Evolutionary conservation across 129 eudicot species (phyloP), one percentile per base, ranked within the genome.

Genomic region (Ambrosia artemisiifolia): DNA sequence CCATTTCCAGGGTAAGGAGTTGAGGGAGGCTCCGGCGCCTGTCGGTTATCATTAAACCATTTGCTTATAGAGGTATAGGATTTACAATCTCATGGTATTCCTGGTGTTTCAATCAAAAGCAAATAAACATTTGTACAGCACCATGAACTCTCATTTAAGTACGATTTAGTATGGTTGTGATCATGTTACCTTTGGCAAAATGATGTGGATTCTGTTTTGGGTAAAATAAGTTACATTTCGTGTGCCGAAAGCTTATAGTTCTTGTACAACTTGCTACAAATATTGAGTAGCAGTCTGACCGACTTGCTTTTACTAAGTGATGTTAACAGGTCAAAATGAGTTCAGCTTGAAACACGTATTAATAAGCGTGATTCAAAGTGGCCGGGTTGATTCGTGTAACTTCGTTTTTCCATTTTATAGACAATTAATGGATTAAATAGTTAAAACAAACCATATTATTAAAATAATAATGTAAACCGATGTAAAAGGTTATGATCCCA

Each of bases 11-110:
- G 99, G 99, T 33, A 94, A 88, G 83, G 85, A 90, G 73, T 70
- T 94, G 80, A 82, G 85, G 73, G 96, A 94, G 30, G 91, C 96
- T 60, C 88, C 97, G 38, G 98, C 97, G 17, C 98, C 98, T 66
- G 54, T 86, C 14, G 96, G 93, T 63, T 94, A 94, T 75, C 98
- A 86, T 53, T 91, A 69, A 75, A 63, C 32, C 38, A 53, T 70
- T 70, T 13, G 24, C 12, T 17, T 56, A 20, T 36, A 48, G 44
- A 77, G 61, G 20, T 34, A 48, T 20, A 60, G 63, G 62, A 47
- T 34, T 60, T 9, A 2, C 33, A 17, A 16, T 12, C 48, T 61
- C 0, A 30, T n/a, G 4, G 16, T 63, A 10, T 13, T 44, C 13
- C 56, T 5, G 11, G 61, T 67, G 34, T 55, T 34, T 46, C 18